A percentile compares a stretch with the other conserved stretches of the same genome.
Conservation (phyloP, 331 rosid species). For the Arachis monticola region DNA sequence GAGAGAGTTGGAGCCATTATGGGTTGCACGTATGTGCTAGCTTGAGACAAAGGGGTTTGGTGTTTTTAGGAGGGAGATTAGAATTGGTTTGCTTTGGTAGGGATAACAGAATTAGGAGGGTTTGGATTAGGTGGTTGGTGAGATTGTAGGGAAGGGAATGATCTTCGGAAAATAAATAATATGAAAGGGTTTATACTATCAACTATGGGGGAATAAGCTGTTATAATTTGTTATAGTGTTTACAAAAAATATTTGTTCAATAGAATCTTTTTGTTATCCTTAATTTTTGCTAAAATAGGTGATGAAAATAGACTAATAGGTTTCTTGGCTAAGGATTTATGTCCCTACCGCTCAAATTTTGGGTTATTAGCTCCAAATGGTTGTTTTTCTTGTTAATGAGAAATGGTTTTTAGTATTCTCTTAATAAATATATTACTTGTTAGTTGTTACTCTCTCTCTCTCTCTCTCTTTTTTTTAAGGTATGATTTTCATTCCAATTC, state of each 20-base stretch:
- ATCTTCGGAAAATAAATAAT: conserved; percentile 43
- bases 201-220: too few species aligned
- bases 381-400: not conserved
- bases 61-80: conserved; percentile 40
- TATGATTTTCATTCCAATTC: not conserved
- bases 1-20: conserved; percentile 62
- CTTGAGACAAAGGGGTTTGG: conserved; percentile 28
- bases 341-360: conserved; percentile 22
- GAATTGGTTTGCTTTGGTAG: conserved; percentile 32
- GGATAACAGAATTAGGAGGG: not conserved
- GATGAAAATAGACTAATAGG: not conserved
- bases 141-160: conserved; percentile 56
- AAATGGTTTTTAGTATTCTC: not conserved
- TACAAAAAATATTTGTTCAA: conserved; percentile 33
- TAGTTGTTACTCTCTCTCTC: too few species aligned
- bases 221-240: not conserved
- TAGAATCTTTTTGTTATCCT: conserved; percentile 3
- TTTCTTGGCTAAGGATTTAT: not conserved
- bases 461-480: not conserved
- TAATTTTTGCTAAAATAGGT: conserved; percentile 15
- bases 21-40: conserved; percentile 39
- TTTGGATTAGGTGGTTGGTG: conserved; percentile 33
- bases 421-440: not conserved
- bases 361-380: conserved; percentile 14
- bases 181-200: conserved; percentile 26